A percentile compares a stretch with the other conserved stretches of the same genome.
Conservation (phyloP, 768 basidiomycete genomes). For the Suillus brevipes region DNA sequence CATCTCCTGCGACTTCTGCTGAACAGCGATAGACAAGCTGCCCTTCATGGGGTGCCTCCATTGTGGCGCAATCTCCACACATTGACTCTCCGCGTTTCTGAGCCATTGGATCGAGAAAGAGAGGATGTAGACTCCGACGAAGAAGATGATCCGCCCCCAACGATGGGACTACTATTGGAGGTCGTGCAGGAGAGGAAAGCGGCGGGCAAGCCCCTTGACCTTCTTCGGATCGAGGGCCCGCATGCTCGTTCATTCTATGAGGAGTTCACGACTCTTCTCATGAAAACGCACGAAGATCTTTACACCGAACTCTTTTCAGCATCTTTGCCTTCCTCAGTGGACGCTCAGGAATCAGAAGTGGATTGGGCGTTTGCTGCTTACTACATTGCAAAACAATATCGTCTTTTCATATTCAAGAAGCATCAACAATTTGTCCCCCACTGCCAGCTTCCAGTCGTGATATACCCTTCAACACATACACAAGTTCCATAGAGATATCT, state of each 20-base stretch:
- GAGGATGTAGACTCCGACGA: conserved; percentile 33
- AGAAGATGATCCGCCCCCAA: conserved; percentile 31
- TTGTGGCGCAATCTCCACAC: conserved; percentile 33
- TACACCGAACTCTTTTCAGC: conserved; percentile 20
- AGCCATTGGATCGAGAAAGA: conserved; percentile 31
- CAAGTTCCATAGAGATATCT: neutral
- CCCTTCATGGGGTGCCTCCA: conserved; percentile 31
- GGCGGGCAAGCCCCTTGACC: conserved; percentile 27
- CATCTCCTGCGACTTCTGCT: conserved; percentile 34
- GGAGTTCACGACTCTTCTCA: conserved; percentile 22
- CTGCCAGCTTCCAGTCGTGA: neutral
- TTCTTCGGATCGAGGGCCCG: conserved; percentile 29
- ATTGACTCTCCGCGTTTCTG: conserved; percentile 27
- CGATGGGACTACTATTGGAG: conserved; percentile 32
- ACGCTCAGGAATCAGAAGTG: conserved; percentile 21
- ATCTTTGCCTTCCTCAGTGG: conserved; percentile 14
- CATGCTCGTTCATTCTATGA: conserved; percentile 27
- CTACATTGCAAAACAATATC: conserved; percentile 34
- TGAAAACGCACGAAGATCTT: conserved; percentile 30
- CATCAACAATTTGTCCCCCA: conserved; percentile 25
- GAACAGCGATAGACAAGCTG: conserved; percentile 36
- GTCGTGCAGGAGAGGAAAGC: conserved; percentile 32
- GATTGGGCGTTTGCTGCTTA: conserved; percentile 30
- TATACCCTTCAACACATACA: conserved; percentile 4
- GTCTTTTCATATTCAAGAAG: conserved; percentile 31